Base-by-base conservation (phyloP, 2,329 filamentous ascomycete species). In the Alternaria panax region DNA sequence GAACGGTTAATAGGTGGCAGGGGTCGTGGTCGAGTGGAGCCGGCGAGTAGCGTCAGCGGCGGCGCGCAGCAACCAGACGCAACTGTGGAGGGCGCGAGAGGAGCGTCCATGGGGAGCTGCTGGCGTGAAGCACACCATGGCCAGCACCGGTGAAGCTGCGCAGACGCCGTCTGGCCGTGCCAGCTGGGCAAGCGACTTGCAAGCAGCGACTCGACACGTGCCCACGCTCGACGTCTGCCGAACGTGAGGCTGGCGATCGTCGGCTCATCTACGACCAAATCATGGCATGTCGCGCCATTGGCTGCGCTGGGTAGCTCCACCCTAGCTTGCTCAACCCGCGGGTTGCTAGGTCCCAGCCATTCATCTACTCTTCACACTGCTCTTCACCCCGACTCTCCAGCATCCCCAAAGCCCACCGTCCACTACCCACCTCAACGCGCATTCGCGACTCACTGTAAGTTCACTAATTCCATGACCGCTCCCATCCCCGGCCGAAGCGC, bases 361-460 rank as follows among this genome's bases (percentile, higher is more conserved):
- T 58, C 48, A 32, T 41, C 48, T 47, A 24, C 48, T 47, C 52
- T 34, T 52, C 53, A 38, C 53, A 41, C 57, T 36, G 40, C 53
- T 57, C 52, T 22, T 40, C 45, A 18, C 32, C 47, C 45, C 36
- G 50, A 50, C 46, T 52, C 52, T 46, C 53, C 57, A 57, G 36
- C 47, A 47, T 50, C 57, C 54, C 54, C 41, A 9, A 38, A 41
- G 18, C 27, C 30, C 28, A 27, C 48, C 27, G 22, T 30, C 32
- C 20, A 47, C 36, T 51, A n/a, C 34, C 38, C 46, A 38, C 54
- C 51, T 30, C 51, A 63, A 41, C 68, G 65, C 58, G 40, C 51
- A 11, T 63, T 60, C 63, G 62, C 55, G 45, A 59, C 61, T 51
- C 58, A 58, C 20, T 65, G 75, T 77, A 75, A 70, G 73, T 76